Base-by-base conservation (phyloP, 768 basidiomycete species). In the Auricularia sp. region DNA sequence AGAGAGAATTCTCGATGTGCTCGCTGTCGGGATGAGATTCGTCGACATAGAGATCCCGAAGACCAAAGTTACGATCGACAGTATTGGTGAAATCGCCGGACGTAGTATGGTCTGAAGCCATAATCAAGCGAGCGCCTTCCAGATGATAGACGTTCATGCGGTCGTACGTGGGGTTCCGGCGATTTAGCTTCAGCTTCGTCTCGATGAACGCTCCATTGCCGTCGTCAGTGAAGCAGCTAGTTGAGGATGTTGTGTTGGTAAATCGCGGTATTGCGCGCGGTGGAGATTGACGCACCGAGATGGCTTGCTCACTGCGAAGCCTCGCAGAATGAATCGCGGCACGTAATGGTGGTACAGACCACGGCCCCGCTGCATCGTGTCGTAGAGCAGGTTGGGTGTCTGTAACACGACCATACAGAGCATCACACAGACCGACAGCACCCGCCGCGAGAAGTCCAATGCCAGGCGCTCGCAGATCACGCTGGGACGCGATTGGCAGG, bases 1-100 rank as follows among this genome's bases (percentile, higher is more conserved):
- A 63, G 39, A 66, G 54, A 10, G 33, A n/a, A 35, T 54, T 39
- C 65, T 66, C 65, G 62, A 66, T 21, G 24, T 56, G 65, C 29
- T 63, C 51, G 18, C 34, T 36, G 62, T 63, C 62, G 16, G 62
- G 14, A 7, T 21, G 11, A 59, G 42, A 18, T 4, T 11, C 16
- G 29, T 62, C 42, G 47, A 33, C 62, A 36, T 66, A 66, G 34
- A 66, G 11, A 35, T 63, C 65, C 18, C 3, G 10, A 39, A 54
- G 33, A 24, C 65, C 65, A 42, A 56, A 66, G 16, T 54, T 62
- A 6, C 54, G 61, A n/a, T 29, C 45, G 29, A 66, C 51, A 3
- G 65, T 47, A 29, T 59, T 59, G 56, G 14, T 18, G 34, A 59
- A 24, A 8, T 59, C 56, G 24, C 24, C 56, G 1, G 7, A 4